phyloP scores from a whole-genome alignment of 805 yeast genomes.

The Jamesozyma gamospora region DNA sequence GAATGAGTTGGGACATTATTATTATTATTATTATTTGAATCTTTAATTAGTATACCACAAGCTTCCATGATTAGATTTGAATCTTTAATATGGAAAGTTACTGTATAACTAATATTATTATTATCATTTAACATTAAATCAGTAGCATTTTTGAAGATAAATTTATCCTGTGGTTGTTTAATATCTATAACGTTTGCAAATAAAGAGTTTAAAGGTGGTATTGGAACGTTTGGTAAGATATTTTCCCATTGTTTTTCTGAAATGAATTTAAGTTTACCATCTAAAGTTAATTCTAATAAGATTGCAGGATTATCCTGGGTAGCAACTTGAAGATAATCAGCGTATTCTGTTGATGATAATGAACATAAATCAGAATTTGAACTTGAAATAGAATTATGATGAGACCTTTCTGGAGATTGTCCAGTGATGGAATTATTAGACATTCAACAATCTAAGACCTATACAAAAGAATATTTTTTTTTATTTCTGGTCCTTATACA shows the following conservation, averaged over 20 bases:
- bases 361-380: not conserved
- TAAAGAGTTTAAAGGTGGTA: constrained; percentile 24
- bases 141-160: constrained; percentile 61
- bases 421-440: too few species aligned
- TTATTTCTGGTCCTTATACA: too few species aligned
- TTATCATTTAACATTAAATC: constrained; percentile 64
- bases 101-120: constrained; percentile 55
- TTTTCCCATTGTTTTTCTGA: constrained; percentile 71
- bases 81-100: constrained; percentile 55
- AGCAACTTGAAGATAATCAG: constrained; percentile 49
- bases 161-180: constrained; percentile 54
- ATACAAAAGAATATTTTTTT: too few species aligned
- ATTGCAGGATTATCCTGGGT: constrained; percentile 63
- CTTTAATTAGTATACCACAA: constrained; percentile 79
- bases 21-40: constrained; percentile 45
- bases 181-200: constrained; percentile 48
- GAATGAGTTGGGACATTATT: constrained; percentile 42
- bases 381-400: not conserved
- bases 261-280: constrained; percentile 66
- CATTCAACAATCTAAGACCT: too few species aligned
- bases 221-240: constrained; percentile 48
- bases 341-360: constrained; percentile 16
- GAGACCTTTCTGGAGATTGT: too few species aligned
- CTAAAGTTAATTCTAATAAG: constrained; percentile 75
- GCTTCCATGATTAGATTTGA: constrained; percentile 73